phyloP scores from a whole-genome alignment of 345 rosid genomes.

The Melastoma malabathricum region DNA sequence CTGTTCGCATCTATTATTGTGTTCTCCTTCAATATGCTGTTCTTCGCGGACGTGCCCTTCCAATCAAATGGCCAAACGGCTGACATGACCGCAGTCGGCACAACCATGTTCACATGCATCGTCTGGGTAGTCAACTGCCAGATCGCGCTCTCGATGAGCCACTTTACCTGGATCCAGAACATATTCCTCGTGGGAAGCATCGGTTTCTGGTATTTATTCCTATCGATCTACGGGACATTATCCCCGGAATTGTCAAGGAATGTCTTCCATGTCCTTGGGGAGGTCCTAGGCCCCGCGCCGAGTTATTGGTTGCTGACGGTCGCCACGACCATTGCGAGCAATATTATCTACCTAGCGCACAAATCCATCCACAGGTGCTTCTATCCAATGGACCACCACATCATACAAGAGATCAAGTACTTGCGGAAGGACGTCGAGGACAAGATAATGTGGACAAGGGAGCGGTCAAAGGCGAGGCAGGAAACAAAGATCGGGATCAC shows the following conservation, averaged over 20 bases:
- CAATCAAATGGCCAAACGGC: constrained; percentile 65
- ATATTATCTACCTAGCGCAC: constrained; percentile 51
- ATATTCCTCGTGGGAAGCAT: constrained; percentile 82
- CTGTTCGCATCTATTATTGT: constrained; percentile 56
- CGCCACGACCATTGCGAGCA: constrained; percentile 50
- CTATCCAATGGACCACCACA: constrained; percentile 85
- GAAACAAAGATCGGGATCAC: constrained; percentile 83
- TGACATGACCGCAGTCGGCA: constrained; percentile 73
- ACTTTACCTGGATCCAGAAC: constrained; percentile 97
- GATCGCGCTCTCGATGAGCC: constrained; percentile 80
- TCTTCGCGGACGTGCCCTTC: constrained; percentile 66
- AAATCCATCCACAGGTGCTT: constrained; percentile 62
- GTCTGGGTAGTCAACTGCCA: constrained; percentile 85
- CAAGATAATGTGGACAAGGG: constrained; percentile 67
- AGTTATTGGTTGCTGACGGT: constrained; percentile 64
- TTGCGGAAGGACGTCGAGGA: constrained; percentile 66
- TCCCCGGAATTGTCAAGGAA: constrained; percentile 47
- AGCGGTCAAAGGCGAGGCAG: constrained; percentile 73
- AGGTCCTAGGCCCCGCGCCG: constrained; percentile 75
- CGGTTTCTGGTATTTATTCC: constrained; percentile 68
- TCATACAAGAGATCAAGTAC: constrained; percentile 88
- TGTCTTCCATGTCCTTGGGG: constrained; percentile 53
- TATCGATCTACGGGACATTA: constrained; percentile 50
- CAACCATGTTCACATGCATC: constrained; percentile 92
- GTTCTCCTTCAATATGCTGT: constrained; percentile 57